These are phyloP conservation scores for Tetradesmus obliquus DNA, from an alignment of 139 green algal species.

Conservation along the genomic window DNA sequence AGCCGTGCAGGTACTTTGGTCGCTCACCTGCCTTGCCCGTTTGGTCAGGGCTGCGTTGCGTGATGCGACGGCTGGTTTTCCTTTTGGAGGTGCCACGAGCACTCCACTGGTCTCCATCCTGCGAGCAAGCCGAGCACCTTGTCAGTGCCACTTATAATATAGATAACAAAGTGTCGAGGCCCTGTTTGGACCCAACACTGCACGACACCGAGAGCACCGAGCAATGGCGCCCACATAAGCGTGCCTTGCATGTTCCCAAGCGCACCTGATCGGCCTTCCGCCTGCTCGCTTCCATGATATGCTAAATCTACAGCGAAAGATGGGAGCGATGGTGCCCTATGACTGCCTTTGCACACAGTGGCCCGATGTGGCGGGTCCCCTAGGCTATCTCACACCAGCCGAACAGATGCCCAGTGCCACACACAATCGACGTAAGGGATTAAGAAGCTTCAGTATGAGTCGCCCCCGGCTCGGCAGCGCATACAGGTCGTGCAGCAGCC, in stretches of 20 bases:
- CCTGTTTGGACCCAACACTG: not conserved
- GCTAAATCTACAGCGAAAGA: not conserved
- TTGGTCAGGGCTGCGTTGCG: constrained; percentile 30
- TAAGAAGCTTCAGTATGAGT: not conserved
- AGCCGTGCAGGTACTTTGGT: not conserved
- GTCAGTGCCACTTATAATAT: not conserved
- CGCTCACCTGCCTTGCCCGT: constrained; percentile 26
- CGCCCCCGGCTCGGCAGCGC: not conserved
- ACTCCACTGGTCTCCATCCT: constrained; percentile 18
- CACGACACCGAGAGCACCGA: not conserved
- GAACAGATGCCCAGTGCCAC: not conserved
- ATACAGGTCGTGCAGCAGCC: not conserved
- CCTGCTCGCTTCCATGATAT: not conserved
- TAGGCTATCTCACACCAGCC: not conserved
- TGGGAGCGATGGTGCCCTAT: not conserved
- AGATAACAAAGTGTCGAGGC: not conserved
- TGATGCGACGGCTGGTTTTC: constrained; percentile 32
- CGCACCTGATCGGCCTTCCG: not conserved
- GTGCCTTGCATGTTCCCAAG: not conserved
- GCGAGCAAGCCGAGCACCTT: not conserved
- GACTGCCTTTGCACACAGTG: not conserved
- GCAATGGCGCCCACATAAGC: not conserved
- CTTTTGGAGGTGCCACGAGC: constrained; percentile 3
- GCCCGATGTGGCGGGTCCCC: not conserved
- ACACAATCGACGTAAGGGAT: not conserved